Evolutionary conservation across 495 filamentous ascomycete genomes (phyloP).

Genomic region (Paragyromitra xinjiangensis): DNA sequence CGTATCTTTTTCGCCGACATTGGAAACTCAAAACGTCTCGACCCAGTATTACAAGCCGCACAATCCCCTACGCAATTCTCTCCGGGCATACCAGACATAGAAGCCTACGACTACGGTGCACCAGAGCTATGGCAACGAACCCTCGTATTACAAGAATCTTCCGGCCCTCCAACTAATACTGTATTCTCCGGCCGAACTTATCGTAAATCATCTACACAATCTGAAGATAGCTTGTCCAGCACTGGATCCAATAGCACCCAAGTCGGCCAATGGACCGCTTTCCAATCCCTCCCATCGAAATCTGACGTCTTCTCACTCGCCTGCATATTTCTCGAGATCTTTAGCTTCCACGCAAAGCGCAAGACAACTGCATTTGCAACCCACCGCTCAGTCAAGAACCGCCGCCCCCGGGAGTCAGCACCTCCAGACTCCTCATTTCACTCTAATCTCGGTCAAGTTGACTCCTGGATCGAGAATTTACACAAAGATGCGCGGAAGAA

Average conservation of each 20-base stretch:
- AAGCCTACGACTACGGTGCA: slow-evolving; percentile 86
- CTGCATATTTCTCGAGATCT: slow-evolving; percentile 73
- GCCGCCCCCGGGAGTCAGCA: slow-evolving; percentile 58
- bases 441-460: slow-evolving; percentile 77
- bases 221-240: slow-evolving; percentile 21
- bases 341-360: slow-evolving; percentile 77
- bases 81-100: slow-evolving; percentile 68
- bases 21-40: slow-evolving; percentile 69
- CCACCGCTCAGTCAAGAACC: slow-evolving; percentile 77
- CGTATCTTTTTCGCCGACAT: slow-evolving; percentile 79
- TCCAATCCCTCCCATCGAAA: slow-evolving; percentile 38
- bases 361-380: slow-evolving; percentile 73
- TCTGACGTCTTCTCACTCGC: slow-evolving; percentile 82
- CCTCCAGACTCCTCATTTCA: slow-evolving; percentile 81
- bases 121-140: slow-evolving; percentile 74
- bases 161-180: slow-evolving; percentile 58
- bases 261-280: slow-evolving; percentile 48
- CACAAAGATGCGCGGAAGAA: slow-evolving; percentile 74
- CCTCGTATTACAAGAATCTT: slow-evolving; percentile 46
- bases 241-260: slow-evolving; percentile 47
- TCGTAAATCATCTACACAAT: slow-evolving; percentile 46
- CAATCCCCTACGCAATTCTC: slow-evolving; percentile 55
- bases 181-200: slow-evolving; percentile 53
- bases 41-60: slow-evolving; percentile 58
- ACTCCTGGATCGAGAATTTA: slow-evolving; percentile 77